phyloP scores from a whole-genome alignment of 1,284 basidiomycete species.

The Ustilago esculenta region DNA sequence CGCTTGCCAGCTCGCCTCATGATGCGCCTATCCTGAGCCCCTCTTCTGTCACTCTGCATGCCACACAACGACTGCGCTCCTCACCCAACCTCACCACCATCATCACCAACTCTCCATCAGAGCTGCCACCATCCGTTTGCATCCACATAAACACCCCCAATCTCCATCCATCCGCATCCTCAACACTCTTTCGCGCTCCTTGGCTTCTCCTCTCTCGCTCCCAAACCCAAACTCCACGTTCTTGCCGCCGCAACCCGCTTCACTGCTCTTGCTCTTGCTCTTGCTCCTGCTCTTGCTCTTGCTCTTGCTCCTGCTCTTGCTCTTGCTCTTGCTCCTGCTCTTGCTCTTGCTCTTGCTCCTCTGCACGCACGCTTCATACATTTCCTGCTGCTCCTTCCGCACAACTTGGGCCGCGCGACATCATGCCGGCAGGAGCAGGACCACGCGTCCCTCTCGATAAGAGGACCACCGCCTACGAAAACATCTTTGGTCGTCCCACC shows the following conservation, averaged over 20 bases:
- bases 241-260: no score
- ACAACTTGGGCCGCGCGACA: constrained; percentile 7
- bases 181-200: background rate
- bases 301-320: no score
- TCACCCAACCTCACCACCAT: background rate
- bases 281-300: no score
- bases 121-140: no score
- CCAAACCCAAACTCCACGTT: no score
- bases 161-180: background rate
- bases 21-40: constrained; percentile 3
- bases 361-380: background rate
- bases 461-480: constrained; percentile 62
- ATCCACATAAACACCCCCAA: no score
- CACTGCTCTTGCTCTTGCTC: background rate
- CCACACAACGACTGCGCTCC: background rate
- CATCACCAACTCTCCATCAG: background rate
- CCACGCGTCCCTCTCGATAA: constrained; percentile 55
- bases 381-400: constrained; percentile 17
- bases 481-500: constrained; percentile 62
- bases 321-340: no score
- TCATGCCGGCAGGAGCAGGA: constrained; percentile 43
- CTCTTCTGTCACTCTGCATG: background rate
- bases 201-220: background rate
- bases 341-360: no score
- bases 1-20: background rate